phyloP scores from a whole-genome alignment of 2,329 filamentous ascomycete genomes.

The Botrytis porri region DNA sequence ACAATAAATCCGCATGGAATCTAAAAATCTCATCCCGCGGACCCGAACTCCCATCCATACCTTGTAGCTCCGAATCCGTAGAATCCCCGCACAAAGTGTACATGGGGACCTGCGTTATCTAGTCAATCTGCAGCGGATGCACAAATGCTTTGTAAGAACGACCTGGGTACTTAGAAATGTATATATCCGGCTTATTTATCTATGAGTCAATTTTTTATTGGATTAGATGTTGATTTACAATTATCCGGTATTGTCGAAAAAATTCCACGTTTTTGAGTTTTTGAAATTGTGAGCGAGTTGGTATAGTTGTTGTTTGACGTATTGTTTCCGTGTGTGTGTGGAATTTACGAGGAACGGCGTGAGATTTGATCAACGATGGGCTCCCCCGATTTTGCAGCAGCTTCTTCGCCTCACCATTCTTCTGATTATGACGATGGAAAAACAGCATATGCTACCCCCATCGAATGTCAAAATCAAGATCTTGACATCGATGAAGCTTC shows the following conservation, averaged over 20 bases:
- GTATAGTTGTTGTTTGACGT: not conserved
- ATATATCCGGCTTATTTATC: not conserved
- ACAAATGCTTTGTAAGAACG: not conserved
- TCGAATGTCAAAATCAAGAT: not conserved
- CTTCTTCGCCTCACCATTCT: not conserved
- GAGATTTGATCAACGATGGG: not conserved
- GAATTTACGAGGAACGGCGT: not conserved
- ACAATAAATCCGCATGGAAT: not conserved
- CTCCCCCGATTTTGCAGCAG: slow-evolving; percentile 9
- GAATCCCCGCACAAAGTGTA: not conserved
- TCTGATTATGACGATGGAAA: not conserved
- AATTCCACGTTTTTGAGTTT: not conserved
- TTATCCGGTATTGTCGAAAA: not conserved
- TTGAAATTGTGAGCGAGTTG: not conserved
- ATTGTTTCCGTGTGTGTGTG: not conserved
- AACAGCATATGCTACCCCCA: not conserved
- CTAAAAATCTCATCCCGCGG: not conserved
- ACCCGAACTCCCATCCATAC: not conserved
- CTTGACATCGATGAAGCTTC: not conserved
- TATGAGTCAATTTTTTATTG: not conserved
- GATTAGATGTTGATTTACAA: not conserved
- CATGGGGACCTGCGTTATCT: not conserved
- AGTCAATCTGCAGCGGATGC: not conserved
- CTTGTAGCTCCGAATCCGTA: not conserved
- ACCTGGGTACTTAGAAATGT: not conserved